These are phyloP conservation scores for Pseudocercospora musae DNA, from an alignment of 2,329 filamentous ascomycete genomes.

Conservation along the genomic window DNA sequence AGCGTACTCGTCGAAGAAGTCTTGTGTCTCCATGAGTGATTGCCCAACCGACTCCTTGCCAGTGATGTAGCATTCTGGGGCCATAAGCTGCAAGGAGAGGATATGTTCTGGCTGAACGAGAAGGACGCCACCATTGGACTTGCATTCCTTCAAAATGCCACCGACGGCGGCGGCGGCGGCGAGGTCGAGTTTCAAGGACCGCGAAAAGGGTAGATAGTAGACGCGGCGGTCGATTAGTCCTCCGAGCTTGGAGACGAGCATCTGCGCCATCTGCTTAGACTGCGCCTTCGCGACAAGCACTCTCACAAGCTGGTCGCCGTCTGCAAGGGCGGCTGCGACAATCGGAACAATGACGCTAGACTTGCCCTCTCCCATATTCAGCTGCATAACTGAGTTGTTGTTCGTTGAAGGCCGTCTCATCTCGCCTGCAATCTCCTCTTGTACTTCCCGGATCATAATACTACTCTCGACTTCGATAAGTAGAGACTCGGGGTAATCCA, in stretches of 20 bases:
- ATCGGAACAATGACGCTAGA: slow-evolving; percentile 68
- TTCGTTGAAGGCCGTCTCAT: slow-evolving; percentile 56
- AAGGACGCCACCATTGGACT: slow-evolving; percentile 51
- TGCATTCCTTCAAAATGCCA: slow-evolving; percentile 43
- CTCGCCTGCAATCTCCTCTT: slow-evolving; percentile 60
- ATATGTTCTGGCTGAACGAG: slow-evolving; percentile 62
- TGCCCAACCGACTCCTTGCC: slow-evolving; percentile 41
- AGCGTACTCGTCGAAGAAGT: slow-evolving; percentile 47
- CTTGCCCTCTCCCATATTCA: slow-evolving; percentile 72
- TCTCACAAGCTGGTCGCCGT: slow-evolving; percentile 47
- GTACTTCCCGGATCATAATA: slow-evolving; percentile 59
- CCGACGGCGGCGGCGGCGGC: slow-evolving; percentile 35
- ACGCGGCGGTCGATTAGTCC: slow-evolving; percentile 54
- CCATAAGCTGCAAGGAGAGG: slow-evolving; percentile 63
- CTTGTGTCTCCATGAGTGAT: slow-evolving; percentile 47
- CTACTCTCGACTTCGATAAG: slow-evolving; percentile 65
- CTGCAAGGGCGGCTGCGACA: slow-evolving; percentile 47
- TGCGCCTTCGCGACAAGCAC: slow-evolving; percentile 57
- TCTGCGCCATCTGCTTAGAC: slow-evolving; percentile 56
- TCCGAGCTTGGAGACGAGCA: slow-evolving; percentile 55
- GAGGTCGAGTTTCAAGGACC: slow-evolving; percentile 43
- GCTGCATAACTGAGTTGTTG: slow-evolving; percentile 58
- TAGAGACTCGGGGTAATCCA: slow-evolving; percentile 58
- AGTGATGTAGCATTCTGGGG: slow-evolving; percentile 56
- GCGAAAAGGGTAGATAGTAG: slow-evolving; percentile 57